phyloP scores from a whole-genome alignment of 768 basidiomycete species.

The Boletus tomentosulus region DNA sequence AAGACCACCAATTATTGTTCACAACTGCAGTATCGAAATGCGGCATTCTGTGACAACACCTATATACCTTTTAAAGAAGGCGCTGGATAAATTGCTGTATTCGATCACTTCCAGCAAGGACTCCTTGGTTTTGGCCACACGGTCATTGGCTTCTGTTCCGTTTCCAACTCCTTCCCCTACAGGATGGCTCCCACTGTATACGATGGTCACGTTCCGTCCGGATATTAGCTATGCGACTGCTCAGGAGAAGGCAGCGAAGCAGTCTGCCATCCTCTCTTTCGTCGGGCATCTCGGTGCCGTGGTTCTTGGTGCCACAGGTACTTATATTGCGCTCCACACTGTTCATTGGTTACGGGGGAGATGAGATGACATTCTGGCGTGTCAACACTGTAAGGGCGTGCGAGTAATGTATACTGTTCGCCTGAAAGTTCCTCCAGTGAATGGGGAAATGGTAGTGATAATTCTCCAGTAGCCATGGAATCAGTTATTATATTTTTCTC shows the following conservation, averaged over 20 bases:
- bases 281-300: constrained; percentile 47
- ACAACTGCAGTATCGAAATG: constrained; percentile 78
- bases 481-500: constrained; percentile 20
- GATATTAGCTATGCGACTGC: constrained; percentile 90
- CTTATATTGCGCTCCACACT: constrained; percentile 29
- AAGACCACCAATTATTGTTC: constrained; percentile 19
- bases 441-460: constrained; percentile 18
- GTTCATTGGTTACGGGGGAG: constrained; percentile 20
- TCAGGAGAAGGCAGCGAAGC: constrained; percentile 61
- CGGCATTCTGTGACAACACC: constrained; percentile 85
- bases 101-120: constrained; percentile 50
- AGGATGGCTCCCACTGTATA: constrained; percentile 93
- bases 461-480: constrained; percentile 17
- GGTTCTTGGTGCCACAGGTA: constrained; percentile 39
- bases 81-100: constrained; percentile 72
- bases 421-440: constrained; percentile 26
- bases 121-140: constrained; percentile 44
- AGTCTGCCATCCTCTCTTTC: constrained; percentile 57
- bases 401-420: constrained; percentile 20
- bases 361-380: constrained; percentile 13
- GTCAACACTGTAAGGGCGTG: constrained; percentile 30
- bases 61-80: constrained; percentile 72
- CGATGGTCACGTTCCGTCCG: constrained; percentile 97
- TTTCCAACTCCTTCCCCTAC: constrained; percentile 56
- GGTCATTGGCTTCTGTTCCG: constrained; percentile 44